A percentile compares a stretch with the other conserved stretches of the same genome.
Conservation (phyloP, 495 filamentous ascomycete genomes). For the Xylaria scruposa region DNA sequence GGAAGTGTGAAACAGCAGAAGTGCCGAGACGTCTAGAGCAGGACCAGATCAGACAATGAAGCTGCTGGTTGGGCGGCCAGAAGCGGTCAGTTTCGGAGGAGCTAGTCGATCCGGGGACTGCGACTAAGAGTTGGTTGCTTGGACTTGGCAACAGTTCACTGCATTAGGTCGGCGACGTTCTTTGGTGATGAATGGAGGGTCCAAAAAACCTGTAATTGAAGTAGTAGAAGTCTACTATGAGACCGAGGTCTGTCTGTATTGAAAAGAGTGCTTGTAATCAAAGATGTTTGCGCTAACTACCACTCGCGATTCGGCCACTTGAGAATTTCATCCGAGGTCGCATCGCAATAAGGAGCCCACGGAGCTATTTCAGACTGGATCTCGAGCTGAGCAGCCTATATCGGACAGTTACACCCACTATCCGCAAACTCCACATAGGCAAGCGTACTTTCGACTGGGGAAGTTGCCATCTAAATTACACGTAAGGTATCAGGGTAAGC, state of each 20-base stretch:
- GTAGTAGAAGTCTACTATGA: neutral
- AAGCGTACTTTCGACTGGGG: too few species aligned
- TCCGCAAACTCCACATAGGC: neutral
- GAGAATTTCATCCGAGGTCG: slow-evolving; percentile 13
- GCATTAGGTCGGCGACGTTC: neutral
- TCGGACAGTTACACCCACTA: neutral
- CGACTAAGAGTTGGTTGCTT: neutral
- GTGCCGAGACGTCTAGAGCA: neutral
- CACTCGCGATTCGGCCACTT: slow-evolving; percentile 3
- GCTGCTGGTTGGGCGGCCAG: slow-evolving; percentile 12
- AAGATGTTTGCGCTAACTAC: neutral
- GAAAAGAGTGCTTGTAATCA: neutral
- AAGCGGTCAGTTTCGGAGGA: slow-evolving; percentile 22
- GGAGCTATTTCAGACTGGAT: neutral
- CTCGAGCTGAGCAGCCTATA: slow-evolving; percentile 5
- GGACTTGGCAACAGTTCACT: slow-evolving; percentile 17
- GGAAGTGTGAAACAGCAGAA: neutral
- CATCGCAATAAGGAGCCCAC: neutral
- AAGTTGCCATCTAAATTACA: too few species aligned
- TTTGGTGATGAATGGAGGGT: neutral
- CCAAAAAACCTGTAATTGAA: neutral
- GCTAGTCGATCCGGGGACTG: slow-evolving; percentile 11
- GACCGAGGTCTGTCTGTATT: slow-evolving; percentile 7
- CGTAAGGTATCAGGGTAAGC: too few species aligned
- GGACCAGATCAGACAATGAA: neutral